Base-by-base conservation (phyloP, 2,329 filamentous ascomycete species). In the Colletotrichum liriopes region DNA sequence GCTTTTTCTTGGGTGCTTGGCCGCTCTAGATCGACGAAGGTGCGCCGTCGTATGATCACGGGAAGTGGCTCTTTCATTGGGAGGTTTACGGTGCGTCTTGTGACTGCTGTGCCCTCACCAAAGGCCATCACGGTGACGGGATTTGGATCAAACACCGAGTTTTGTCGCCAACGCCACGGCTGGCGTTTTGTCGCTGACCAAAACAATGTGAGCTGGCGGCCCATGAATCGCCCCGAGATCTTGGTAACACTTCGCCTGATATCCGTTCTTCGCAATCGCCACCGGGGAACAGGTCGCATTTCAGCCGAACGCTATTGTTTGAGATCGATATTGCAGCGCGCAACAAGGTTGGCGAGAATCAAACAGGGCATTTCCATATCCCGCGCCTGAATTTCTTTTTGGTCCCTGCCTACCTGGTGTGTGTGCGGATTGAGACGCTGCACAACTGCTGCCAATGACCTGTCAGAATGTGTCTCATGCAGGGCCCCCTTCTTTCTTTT, bases 31-130 rank as follows among this genome's bases (percentile, higher is more conserved):
- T 68, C 65, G 52, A 54, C 68, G 43, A 41, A 52, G 41, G 37
- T 62, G 65, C 58, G 51, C 58, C 45, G 47, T 72, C 69, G 51
- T 64, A 72, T 68, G 69, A 72, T 52, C 43, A 68, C 64, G 51
- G 51, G 35, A 59, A 45, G 29, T 39, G 32, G 20, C 9, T 29
- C 14, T 37, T 18, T 63, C 43, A 72, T 72, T 63, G 43, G 69
- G 55, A 41, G 51, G 18, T 45, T 62, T 67, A 68, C 69, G 49
- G 32, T 41, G 41, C 47, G 23, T 35, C 20, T 41, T 18, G 23
- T 35, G 58, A 16, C 41, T 47, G 18, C 1, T 32, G 29, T 35
- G 51, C 51, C 51, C 18, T 37, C 29, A 37, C 9, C 20, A n/a
- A 55, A 55, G 11, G 32, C 52, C 11, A 37, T n/a, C 18, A 0